phyloP scores from a whole-genome alignment of 148 eudicot genomes.

The Pharnaceum exiguum region DNA sequence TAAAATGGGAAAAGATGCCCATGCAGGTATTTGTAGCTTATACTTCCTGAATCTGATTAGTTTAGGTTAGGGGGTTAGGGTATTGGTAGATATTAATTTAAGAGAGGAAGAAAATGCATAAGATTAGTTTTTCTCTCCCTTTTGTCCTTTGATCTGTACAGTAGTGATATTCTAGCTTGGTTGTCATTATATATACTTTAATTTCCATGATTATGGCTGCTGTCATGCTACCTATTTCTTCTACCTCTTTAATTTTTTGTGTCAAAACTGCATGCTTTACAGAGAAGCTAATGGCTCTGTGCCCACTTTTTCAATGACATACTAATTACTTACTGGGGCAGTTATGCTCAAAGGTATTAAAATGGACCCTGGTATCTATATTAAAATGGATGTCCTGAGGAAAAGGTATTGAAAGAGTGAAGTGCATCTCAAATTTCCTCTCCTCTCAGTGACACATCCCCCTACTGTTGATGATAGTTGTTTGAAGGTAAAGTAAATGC shows the following conservation, averaged over 20 bases:
- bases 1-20: not conserved
- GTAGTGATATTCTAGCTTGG: slow-evolving; percentile 14
- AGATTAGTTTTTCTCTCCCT: slow-evolving; percentile 5
- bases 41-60: slow-evolving; percentile 8
- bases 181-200: not conserved
- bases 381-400: not conserved
- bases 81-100: slow-evolving; percentile 20
- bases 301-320: slow-evolving; percentile 15
- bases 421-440: too few relatives aligned
- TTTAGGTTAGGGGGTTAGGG: slow-evolving; percentile 20
- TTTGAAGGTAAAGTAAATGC: too few relatives aligned
- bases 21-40: slow-evolving; percentile 11
- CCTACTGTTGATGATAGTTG: too few relatives aligned
- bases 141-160: slow-evolving; percentile 24
- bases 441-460: too few relatives aligned
- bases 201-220: not conserved
- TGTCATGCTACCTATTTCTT: too few relatives aligned
- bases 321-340: slow-evolving; percentile 11
- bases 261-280: slow-evolving; percentile 2
- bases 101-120: slow-evolving; percentile 18
- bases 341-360: slow-evolving; percentile 2
- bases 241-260: too few relatives aligned
- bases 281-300: not conserved
- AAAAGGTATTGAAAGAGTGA: not conserved
- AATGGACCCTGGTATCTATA: slow-evolving; percentile 2